Evolutionary conservation across 768 basidiomycete species (phyloP), one percentile per base, ranked within the genome.

Genomic region (Lactarius vividus): DNA sequence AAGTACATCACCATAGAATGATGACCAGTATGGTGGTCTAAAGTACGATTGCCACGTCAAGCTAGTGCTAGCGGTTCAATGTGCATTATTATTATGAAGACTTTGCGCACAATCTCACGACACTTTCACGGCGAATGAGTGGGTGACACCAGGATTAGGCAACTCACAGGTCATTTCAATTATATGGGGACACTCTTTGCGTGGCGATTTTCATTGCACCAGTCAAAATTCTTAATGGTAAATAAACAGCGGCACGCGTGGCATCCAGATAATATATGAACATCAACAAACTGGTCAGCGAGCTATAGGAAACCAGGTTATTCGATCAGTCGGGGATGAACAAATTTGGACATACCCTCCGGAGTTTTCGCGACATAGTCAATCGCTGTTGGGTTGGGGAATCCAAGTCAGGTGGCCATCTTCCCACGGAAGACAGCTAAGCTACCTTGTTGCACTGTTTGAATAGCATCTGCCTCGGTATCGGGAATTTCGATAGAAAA

Each of bases 401-500:
- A 62, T 56, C 33, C 60, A 28, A 59, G 44, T 26, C 37, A 54
- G 10, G 40, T 59, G 16, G 52, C 11, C 23, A 52, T 15, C 28
- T 23, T 57, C 23, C 37, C 59, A 71, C 55, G 67, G 61, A 73
- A 63, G 61, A 62, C 64, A 61, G 58, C 56, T 64, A 44, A 63
- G 57, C 65, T 35, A 52, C 96, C 96, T 77, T 98, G 91, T 71
- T 86, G 85, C 61, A 98, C 92, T 8, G 92, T 94, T 73, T 87
- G 88, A 74, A 98, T 98, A 72, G 88, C 88, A 76, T 98, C 96
- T 11, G 96, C 96, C 77, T 99, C 97, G 42, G 85, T 88, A 73
- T 99, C 97, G 18, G 97, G 96, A 73, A 99, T 99, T 78, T 98
- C 97, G 75, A 99, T 96, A 33, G 85, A 83, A 76, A 99, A 99